Conservation (phyloP, 2,329 filamentous ascomycete species). For the Fusarium acutatum region DNA sequence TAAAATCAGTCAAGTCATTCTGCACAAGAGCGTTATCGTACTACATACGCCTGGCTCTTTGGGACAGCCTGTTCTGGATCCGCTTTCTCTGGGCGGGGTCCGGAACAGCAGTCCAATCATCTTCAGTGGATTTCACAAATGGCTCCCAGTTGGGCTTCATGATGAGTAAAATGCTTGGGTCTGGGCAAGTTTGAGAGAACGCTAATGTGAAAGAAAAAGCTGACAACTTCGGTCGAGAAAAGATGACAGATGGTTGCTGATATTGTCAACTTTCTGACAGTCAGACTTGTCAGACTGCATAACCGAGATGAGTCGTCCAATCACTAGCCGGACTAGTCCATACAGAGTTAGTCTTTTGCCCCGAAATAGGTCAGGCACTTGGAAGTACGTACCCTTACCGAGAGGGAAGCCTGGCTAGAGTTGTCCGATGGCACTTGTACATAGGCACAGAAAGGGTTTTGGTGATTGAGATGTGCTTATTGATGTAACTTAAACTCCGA, state of each 20-base stretch:
- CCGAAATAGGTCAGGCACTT: too few species aligned
- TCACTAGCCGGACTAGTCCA: neutral
- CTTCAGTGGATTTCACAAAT: neutral
- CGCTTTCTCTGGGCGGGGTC: constrained; percentile 22
- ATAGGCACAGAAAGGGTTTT: too few species aligned
- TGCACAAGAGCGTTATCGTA: fast-evolving
- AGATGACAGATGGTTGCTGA: neutral
- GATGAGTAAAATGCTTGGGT: neutral
- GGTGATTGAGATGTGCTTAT: too few species aligned
- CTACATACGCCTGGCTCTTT: constrained; percentile 22
- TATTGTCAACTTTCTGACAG: neutral
- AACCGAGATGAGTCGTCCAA: neutral
- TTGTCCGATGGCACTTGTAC: too few species aligned
- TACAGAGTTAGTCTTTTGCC: too few species aligned
- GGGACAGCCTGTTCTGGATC: constrained; percentile 30
- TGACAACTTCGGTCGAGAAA: neutral
- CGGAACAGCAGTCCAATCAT: constrained; percentile 21
- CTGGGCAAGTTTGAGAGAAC: too few species aligned
- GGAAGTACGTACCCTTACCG: too few species aligned
- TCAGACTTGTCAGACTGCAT: constrained; percentile 4
- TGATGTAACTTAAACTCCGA: too few species aligned
- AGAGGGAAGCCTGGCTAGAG: too few species aligned
- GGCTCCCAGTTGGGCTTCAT: constrained; percentile 7
- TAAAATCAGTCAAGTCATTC: neutral
- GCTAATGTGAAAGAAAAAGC: too few species aligned